These are phyloP conservation scores for Cronartium quercuum DNA, from an alignment of 1,284 basidiomycete species.

Conservation along the genomic window DNA sequence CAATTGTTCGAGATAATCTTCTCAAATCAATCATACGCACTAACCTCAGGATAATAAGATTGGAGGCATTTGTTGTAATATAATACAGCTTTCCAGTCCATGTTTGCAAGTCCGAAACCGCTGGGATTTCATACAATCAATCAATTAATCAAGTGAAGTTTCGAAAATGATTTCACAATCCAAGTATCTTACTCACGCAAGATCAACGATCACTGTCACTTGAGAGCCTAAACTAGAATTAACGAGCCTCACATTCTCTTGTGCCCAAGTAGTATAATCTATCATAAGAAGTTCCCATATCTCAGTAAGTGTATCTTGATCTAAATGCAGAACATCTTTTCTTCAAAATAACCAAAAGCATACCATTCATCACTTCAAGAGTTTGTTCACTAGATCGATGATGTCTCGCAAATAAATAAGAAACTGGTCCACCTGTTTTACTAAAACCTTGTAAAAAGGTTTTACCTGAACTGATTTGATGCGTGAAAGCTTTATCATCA, in stretches of 20 bases:
- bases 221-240: too few relatives aligned
- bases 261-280: too few relatives aligned
- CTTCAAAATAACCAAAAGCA: background rate
- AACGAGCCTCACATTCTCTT: too few relatives aligned
- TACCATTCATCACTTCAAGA: conserved; percentile 12
- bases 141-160: too few relatives aligned
- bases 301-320: too few relatives aligned
- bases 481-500: background rate
- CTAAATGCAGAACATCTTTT: too few relatives aligned
- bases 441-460: conserved; percentile 25
- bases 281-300: too few relatives aligned
- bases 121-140: background rate
- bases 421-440: conserved; percentile 11
- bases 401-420: conserved; percentile 14
- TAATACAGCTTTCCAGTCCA: conserved; percentile 39
- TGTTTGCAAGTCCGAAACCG: conserved; percentile 20
- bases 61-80: conserved; percentile 46
- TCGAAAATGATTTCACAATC: too few relatives aligned
- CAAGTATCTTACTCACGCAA: background rate
- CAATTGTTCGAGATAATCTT: background rate
- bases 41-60: conserved; percentile 47
- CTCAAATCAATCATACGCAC: too few relatives aligned
- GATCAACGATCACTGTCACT: conserved; percentile 10
- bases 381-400: conserved; percentile 25
- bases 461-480: conserved; percentile 28